Conservation (phyloP, 202 grass and related monocot species). For the Setaria viridis region DNA sequence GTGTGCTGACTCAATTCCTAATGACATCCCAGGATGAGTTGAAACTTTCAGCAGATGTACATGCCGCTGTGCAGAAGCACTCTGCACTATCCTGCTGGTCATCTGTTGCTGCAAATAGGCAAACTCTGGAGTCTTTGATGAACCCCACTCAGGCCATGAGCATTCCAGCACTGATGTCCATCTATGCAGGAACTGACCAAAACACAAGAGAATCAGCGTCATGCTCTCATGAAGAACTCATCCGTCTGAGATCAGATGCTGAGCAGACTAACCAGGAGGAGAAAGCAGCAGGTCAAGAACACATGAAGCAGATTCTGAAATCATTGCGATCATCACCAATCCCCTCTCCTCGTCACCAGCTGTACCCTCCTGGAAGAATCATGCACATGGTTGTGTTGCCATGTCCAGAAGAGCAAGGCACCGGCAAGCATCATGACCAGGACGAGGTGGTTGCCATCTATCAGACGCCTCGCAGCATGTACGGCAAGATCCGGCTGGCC, state of each 20-base stretch:
- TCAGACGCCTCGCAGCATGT: constrained; percentile 62
- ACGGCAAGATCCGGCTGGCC: constrained; percentile 56
- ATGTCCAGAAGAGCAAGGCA: neutral
- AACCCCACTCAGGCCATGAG: constrained; percentile 7
- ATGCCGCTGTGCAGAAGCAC: constrained; percentile 10
- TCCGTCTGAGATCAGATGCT: neutral
- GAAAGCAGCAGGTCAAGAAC: constrained; percentile 42
- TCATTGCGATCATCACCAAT: neutral
- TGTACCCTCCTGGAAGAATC: constrained; percentile 83
- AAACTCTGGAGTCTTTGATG: constrained; percentile 1
- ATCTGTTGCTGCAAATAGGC: constrained; percentile 10
- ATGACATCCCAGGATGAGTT: constrained; percentile 36
- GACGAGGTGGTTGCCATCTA: constrained; percentile 53
- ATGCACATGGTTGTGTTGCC: constrained; percentile 79
- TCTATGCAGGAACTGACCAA: neutral
- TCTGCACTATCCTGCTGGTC: constrained; percentile 35
- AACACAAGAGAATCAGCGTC: neutral
- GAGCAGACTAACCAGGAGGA: constrained; percentile 4
- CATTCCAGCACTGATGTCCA: neutral
- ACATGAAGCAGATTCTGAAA: constrained; percentile 35
- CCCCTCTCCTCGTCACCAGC: constrained; percentile 27
- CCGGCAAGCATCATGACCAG: neutral
- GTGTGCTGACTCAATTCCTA: constrained; percentile 3
- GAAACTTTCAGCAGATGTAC: constrained; percentile 9
- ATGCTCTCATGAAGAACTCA: neutral